These are phyloP conservation scores for Stenogyne calaminthoides DNA, from an alignment of 305 asterid genomes.

Conservation along the genomic window DNA sequence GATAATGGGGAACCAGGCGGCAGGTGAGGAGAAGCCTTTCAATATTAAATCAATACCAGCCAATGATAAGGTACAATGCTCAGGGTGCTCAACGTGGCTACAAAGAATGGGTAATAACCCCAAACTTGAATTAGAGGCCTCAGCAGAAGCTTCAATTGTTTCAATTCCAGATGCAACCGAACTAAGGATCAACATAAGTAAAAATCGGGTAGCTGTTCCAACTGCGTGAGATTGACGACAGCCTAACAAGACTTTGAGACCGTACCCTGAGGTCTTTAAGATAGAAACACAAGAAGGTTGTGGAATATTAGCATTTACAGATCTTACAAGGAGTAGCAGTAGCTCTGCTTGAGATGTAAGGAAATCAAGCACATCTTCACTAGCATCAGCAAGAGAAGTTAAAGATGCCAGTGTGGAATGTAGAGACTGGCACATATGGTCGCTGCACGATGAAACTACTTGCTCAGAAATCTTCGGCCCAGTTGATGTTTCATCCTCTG, in stretches of 20 bases:
- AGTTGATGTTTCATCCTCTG: constrained; percentile 39
- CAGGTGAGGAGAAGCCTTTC: constrained; percentile 64
- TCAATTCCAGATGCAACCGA: constrained; percentile 42
- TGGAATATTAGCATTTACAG: constrained; percentile 42
- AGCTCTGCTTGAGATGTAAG: constrained; percentile 82
- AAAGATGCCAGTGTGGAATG: constrained; percentile 56
- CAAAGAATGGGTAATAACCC: constrained; percentile 83
- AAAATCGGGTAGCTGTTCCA: constrained; percentile 45
- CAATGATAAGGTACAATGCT: constrained; percentile 63
- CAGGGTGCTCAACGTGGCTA: constrained; percentile 56
- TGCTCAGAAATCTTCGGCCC: constrained; percentile 62
- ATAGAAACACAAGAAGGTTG: constrained; percentile 46
- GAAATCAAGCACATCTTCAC: constrained; percentile 56
- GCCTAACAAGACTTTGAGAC: constrained; percentile 70
- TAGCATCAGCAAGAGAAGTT: constrained; percentile 47
- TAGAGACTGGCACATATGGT: constrained; percentile 62
- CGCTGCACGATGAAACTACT: constrained; percentile 58
- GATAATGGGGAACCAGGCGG: constrained; percentile 79
- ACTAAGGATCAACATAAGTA: constrained; percentile 69
- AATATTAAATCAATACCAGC: constrained; percentile 65
- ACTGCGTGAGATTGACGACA: constrained; percentile 48
- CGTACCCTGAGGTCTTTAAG: constrained; percentile 67
- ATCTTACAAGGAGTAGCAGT: constrained; percentile 63
- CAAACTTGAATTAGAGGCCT: constrained; percentile 61
- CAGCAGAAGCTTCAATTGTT: constrained; percentile 50